These are phyloP conservation scores for Fragaria ananassa DNA, from an alignment of 306 rosid species.

Conservation along the genomic window DNA sequence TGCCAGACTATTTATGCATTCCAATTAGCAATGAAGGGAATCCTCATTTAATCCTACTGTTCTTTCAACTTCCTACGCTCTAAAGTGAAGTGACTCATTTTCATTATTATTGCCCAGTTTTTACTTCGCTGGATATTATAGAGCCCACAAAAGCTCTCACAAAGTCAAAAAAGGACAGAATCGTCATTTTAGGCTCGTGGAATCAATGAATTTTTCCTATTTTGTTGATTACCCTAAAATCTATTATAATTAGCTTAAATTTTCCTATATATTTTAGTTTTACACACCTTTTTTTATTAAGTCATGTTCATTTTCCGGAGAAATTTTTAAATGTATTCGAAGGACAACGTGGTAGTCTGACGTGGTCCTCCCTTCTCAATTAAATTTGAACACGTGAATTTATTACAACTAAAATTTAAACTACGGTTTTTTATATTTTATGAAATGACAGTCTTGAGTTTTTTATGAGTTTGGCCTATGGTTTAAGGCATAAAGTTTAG, in stretches of 20 bases:
- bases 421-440: no score
- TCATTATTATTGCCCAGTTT: constrained; percentile 3
- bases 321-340: no score
- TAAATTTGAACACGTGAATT: no score
- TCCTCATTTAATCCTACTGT: background rate
- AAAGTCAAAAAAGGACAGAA: background rate
- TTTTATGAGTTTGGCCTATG: no score
- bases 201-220: background rate
- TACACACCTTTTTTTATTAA: background rate
- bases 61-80: background rate
- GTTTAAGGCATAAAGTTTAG: no score
- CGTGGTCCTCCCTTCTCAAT: no score
- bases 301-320: background rate
- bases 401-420: no score
- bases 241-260: no score
- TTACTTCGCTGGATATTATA: background rate
- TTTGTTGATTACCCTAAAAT: background rate
- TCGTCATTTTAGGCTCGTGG: background rate
- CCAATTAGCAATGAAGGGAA: background rate
- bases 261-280: background rate
- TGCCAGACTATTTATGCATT: constrained; percentile 18
- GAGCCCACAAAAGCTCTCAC: background rate
- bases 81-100: background rate
- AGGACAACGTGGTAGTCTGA: no score
- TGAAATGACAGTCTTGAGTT: no score